Evolutionary conservation across 2,329 filamentous ascomycete genomes (phyloP).

Genomic region (Ascochyta fabae): DNA sequence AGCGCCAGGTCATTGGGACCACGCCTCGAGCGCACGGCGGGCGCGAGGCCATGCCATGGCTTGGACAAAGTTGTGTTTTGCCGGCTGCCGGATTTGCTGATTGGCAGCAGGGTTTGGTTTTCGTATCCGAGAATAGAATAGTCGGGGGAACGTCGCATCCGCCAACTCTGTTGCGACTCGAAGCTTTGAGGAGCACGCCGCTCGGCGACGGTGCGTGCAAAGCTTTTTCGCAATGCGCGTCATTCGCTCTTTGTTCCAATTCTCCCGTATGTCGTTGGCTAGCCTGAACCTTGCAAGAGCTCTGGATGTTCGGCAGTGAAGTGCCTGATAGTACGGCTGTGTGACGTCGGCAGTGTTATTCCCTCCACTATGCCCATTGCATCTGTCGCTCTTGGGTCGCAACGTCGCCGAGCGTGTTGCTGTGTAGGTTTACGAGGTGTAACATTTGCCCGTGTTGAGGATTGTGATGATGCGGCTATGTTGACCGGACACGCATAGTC

Average conservation of each 20-base stretch:
- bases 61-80: neutral
- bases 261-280: neutral
- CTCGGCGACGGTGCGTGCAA: constrained; percentile 4
- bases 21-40: constrained; percentile 6
- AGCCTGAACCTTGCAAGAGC: neutral
- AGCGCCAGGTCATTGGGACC: constrained; percentile 10
- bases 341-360: neutral
- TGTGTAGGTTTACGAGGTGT: neutral
- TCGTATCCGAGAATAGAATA: constrained; percentile 20
- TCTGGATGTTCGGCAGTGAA: neutral
- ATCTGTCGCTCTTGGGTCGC: neutral
- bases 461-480: neutral
- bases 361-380: neutral
- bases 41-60: neutral
- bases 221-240: constrained; percentile 8
- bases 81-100: constrained; percentile 19
- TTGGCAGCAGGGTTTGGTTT: constrained; percentile 14
- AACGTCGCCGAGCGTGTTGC: neutral
- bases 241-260: constrained; percentile 1
- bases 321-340: neutral
- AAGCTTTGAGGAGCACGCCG: constrained; percentile 14
- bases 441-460: neutral
- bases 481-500: constrained; percentile 5
- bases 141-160: constrained; percentile 16
- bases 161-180: constrained; percentile 4